Percentiles rank a stretch among this genome's conserved stretches.
phyloP scores from a whole-genome alignment of 1,284 basidiomycete genomes.

The Ceratobasidium sp. region DNA sequence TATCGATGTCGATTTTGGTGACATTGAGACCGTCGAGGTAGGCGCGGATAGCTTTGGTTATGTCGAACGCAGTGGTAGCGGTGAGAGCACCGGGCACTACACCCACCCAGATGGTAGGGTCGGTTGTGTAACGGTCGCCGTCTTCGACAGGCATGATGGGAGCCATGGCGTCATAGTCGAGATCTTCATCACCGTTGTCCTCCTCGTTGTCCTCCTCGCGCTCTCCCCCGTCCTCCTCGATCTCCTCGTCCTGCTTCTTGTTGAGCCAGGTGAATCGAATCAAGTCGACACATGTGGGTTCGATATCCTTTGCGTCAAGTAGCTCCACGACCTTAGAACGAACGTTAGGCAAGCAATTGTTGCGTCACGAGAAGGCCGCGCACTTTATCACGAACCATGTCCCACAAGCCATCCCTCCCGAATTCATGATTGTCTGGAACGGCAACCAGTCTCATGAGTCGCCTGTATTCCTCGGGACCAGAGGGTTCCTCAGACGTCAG shows the following conservation, averaged over 20 bases:
- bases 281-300: slow-evolving; percentile 49
- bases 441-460: slow-evolving; percentile 49
- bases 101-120: slow-evolving; percentile 53
- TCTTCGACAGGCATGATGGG: slow-evolving; percentile 44
- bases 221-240: slow-evolving; percentile 43
- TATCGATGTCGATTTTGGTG: slow-evolving; percentile 49
- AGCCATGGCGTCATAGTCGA: slow-evolving; percentile 42
- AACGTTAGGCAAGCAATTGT: slow-evolving; percentile 49
- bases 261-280: slow-evolving; percentile 50
- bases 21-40: slow-evolving; percentile 46
- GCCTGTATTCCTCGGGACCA: slow-evolving; percentile 49
- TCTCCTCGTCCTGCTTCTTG: slow-evolving; percentile 41
- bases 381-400: slow-evolving; percentile 49
- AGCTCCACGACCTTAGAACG: slow-evolving; percentile 49
- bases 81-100: slow-evolving; percentile 50
- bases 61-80: slow-evolving; percentile 47
- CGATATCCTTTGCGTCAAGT: slow-evolving; percentile 47
- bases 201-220: slow-evolving; percentile 42
- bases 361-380: slow-evolving; percentile 49
- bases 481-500: slow-evolving; percentile 48
- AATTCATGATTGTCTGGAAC: slow-evolving; percentile 49
- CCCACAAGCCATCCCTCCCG: slow-evolving; percentile 51
- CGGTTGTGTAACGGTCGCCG: slow-evolving; percentile 43
- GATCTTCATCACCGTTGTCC: neutral
- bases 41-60: slow-evolving; percentile 47